Conservation (phyloP, 768 basidiomycete genomes). For the Candolleomyces efflorescens region DNA sequence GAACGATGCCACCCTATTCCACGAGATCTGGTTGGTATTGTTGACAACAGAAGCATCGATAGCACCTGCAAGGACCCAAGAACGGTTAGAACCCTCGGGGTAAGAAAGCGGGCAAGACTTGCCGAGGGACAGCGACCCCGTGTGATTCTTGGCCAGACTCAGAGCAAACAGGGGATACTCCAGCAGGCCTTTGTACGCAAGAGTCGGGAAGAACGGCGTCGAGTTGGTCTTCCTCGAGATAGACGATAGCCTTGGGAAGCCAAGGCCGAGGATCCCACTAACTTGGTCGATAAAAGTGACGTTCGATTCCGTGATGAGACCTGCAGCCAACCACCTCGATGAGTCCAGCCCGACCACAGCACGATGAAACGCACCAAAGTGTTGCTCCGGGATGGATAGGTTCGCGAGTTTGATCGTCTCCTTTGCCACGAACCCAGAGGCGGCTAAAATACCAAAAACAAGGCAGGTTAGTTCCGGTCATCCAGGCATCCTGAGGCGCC, state of each 20-base stretch:
- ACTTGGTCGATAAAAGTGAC: conserved; percentile 57
- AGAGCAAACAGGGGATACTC: conserved; percentile 78
- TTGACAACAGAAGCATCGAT: conserved; percentile 66
- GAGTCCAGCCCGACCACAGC: conserved; percentile 2
- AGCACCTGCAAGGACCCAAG: conserved; percentile 46
- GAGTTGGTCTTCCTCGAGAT: conserved; percentile 49
- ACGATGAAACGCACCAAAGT: conserved; percentile 49
- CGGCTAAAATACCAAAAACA: conserved; percentile 44
- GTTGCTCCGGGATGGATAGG: conserved; percentile 55
- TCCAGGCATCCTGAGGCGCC: no score
- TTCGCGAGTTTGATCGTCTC: conserved; percentile 62
- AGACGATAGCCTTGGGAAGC: conserved; percentile 69
- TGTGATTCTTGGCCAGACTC: conserved; percentile 52
- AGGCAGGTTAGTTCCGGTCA: conserved; percentile 1
- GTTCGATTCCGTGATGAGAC: conserved; percentile 57
- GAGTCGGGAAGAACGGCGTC: conserved; percentile 59
- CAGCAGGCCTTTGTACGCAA: conserved; percentile 60
- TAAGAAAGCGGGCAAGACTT: conserved; percentile 6
- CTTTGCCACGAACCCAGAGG: conserved; percentile 64
- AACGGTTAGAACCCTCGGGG: neutral
- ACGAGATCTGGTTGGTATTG: conserved; percentile 55
- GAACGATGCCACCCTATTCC: conserved; percentile 76
- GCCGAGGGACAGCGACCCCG: conserved; percentile 68
- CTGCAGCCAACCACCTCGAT: conserved; percentile 26
- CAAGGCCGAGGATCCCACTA: conserved; percentile 72